Conservation (phyloP, 805 yeast genomes). For the Pichia rugopelliculosa region DNA sequence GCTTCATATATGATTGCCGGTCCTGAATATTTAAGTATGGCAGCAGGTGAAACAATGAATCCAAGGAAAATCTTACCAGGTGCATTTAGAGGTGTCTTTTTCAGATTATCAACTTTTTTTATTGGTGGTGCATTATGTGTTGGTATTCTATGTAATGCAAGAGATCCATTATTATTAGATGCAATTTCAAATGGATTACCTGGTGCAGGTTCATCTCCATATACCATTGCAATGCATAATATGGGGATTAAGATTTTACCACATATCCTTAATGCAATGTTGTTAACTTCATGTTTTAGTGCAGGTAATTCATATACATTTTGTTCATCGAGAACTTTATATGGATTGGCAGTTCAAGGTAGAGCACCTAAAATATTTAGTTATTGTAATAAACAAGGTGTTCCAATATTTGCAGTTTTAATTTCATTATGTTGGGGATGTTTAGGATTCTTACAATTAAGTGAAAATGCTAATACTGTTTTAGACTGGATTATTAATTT, state of each 20-base stretch:
- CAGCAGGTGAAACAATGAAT: conserved; percentile 39
- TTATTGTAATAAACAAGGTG: conserved; percentile 59
- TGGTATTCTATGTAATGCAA: conserved; percentile 37
- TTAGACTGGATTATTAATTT: conserved; percentile 67
- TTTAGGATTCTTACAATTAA: conserved; percentile 58
- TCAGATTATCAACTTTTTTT: conserved; percentile 36
- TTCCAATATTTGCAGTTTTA: conserved; percentile 59
- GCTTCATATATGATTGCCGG: conserved; percentile 68
- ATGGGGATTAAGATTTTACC: conserved; percentile 61
- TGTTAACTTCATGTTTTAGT: conserved; percentile 67
- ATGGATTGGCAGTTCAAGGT: conserved; percentile 63
- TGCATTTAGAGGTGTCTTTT: conserved; percentile 40
- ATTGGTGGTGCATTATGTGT: conserved; percentile 43
- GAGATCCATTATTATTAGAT: conserved; percentile 30
- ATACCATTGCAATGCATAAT: conserved; percentile 69
- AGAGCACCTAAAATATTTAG: conserved; percentile 64
- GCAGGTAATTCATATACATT: conserved; percentile 78
- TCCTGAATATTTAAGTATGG: conserved; percentile 40
- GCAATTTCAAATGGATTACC: conserved; percentile 31
- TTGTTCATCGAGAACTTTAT: conserved; percentile 58
- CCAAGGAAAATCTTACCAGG: conserved; percentile 39
- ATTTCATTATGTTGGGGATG: conserved; percentile 55
- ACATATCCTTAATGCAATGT: conserved; percentile 65
- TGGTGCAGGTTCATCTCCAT: conserved; percentile 57
- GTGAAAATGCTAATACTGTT: conserved; percentile 53